phyloP scores from a whole-genome alignment of 495 filamentous ascomycete species.

The Bacidia rubella region DNA sequence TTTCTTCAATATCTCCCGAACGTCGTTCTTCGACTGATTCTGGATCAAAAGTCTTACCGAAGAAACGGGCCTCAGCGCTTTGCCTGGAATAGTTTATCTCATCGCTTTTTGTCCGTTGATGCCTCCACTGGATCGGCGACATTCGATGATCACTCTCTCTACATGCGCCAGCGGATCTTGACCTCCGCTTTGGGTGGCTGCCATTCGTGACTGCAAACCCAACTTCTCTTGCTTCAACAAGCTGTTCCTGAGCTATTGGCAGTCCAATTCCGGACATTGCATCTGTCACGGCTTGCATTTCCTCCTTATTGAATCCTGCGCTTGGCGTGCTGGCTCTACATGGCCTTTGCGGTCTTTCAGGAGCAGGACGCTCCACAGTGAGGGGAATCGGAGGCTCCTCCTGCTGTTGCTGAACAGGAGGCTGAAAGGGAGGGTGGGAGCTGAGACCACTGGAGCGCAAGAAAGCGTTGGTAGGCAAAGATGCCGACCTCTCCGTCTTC shows the following conservation, averaged over 20 bases:
- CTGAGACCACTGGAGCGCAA: constrained; percentile 17
- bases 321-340: constrained; percentile 18
- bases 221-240: constrained; percentile 12
- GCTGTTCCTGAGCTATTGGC: constrained; percentile 8
- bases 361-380: constrained; percentile 6
- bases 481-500: constrained; percentile 12
- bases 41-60: constrained; percentile 2
- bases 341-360: constrained; percentile 11
- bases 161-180: constrained; percentile 22
- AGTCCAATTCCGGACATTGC: constrained; percentile 13
- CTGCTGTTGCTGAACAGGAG: neutral
- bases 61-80: constrained; percentile 13
- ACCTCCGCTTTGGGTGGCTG: constrained; percentile 24
- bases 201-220: constrained; percentile 20
- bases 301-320: constrained; percentile 12
- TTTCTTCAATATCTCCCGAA: constrained; percentile 22
- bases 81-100: constrained; percentile 23
- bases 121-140: constrained; percentile 27
- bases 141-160: constrained; percentile 22
- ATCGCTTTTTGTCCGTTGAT: constrained; percentile 23
- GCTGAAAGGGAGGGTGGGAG: constrained; percentile 11
- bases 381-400: neutral
- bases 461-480: constrained; percentile 13
- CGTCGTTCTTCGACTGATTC: constrained; percentile 6
- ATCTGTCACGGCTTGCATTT: constrained; percentile 10